Evolutionary conservation across 2,329 filamentous ascomycete species (phyloP).

Genomic region (Aspergillus intermedius): DNA sequence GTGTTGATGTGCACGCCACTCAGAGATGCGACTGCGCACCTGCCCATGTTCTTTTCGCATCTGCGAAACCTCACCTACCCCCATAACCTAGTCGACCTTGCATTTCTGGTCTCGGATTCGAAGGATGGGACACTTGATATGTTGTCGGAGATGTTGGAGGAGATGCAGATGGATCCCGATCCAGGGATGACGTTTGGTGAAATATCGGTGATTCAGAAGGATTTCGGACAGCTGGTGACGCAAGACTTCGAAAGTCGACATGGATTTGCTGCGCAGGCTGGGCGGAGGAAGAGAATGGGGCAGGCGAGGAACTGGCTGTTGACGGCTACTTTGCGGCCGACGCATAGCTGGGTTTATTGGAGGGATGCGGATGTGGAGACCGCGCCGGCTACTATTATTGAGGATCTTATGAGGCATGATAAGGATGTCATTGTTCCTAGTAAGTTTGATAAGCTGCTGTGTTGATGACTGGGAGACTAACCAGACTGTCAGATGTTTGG

Average conservation of each 20-base stretch:
- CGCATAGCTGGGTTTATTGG: constrained; percentile 99
- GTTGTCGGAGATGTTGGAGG: constrained; percentile 67
- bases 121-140: constrained; percentile 81
- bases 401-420: constrained; percentile 97
- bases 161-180: constrained; percentile 73
- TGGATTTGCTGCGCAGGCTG: constrained; percentile 92
- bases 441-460: constrained; percentile 46
- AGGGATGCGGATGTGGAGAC: constrained; percentile 97
- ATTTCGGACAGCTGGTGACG: constrained; percentile 96
- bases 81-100: constrained; percentile 90
- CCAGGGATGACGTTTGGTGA: constrained; percentile 82
- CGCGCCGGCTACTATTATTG: constrained; percentile 89
- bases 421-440: constrained; percentile 98
- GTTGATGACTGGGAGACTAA: no score
- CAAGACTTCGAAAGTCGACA: constrained; percentile 97
- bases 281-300: constrained; percentile 91
- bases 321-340: constrained; percentile 84
- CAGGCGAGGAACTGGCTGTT: constrained; percentile 96
- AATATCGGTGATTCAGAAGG: constrained; percentile 96
- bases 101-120: constrained; percentile 94
- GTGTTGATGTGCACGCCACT: constrained; percentile 92
- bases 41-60: constrained; percentile 98
- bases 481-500: constrained; percentile 68
- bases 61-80: constrained; percentile 94
- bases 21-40: constrained; percentile 82